Conservation (phyloP, 2,329 filamentous ascomycete species). For the Epichloe typhina region DNA sequence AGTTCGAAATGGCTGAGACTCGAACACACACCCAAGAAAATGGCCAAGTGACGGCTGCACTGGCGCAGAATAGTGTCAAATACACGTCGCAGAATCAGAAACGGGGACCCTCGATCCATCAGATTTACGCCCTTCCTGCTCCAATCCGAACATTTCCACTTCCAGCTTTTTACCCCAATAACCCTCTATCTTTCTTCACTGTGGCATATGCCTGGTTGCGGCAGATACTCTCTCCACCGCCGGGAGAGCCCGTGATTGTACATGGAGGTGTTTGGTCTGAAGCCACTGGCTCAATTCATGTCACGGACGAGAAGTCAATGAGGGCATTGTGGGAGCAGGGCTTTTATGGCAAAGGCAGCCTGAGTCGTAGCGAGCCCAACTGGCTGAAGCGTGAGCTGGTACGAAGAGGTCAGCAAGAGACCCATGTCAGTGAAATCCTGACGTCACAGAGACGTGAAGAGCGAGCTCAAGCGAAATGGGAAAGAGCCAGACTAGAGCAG, state of each 20-base stretch:
- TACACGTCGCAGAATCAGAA: constrained; percentile 16
- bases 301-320: constrained; percentile 64
- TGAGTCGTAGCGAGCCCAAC: constrained; percentile 88
- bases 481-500: constrained; percentile 76
- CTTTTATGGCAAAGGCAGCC: constrained; percentile 88
- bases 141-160: constrained; percentile 75
- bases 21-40: constrained; percentile 12
- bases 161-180: constrained; percentile 79
- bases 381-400: constrained; percentile 80
- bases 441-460: constrained; percentile 69
- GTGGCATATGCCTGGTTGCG: constrained; percentile 65
- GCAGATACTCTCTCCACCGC: constrained; percentile 55
- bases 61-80: constrained; percentile 6
- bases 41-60: constrained; percentile 7
- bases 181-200: constrained; percentile 77
- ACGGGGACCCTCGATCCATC: constrained; percentile 37
- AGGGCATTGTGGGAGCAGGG: constrained; percentile 88
- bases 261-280: constrained; percentile 71
- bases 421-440: constrained; percentile 66
- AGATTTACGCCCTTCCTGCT: constrained; percentile 70
- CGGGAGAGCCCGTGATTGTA: constrained; percentile 47
- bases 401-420: constrained; percentile 48
- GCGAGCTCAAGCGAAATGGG: constrained; percentile 74
- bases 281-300: constrained; percentile 69
- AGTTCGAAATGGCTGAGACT: constrained; percentile 29